Evolutionary conservation across 192 early-diverging fungal species (phyloP).

Genomic region (Backusella macrospora): DNA sequence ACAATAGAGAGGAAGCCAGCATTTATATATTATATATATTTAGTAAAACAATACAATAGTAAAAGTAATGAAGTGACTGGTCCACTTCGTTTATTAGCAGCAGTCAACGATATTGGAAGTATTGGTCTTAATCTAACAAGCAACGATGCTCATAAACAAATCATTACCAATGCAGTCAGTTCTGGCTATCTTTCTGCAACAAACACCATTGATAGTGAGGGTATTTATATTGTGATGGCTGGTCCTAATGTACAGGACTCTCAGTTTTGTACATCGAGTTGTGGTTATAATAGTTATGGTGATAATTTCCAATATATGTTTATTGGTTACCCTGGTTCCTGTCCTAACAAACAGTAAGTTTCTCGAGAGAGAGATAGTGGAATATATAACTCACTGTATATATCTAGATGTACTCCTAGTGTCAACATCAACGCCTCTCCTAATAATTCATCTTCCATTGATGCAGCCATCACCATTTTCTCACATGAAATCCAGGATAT

Average conservation of each 20-base stretch:
- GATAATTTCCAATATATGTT: slow-evolving; percentile 32
- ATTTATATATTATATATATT: neutral
- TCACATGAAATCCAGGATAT: slow-evolving; percentile 38
- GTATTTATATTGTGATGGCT: slow-evolving; percentile 33
- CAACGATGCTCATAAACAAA: slow-evolving; percentile 20
- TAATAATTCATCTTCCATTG: slow-evolving; percentile 27
- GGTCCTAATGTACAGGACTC: slow-evolving; percentile 30
- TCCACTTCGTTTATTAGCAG: slow-evolving; percentile 25
- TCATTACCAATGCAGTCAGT: slow-evolving; percentile 30
- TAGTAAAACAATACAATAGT: slow-evolving; percentile 18
- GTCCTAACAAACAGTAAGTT: slow-evolving; percentile 15
- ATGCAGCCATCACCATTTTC: slow-evolving; percentile 32
- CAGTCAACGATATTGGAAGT: slow-evolving; percentile 28
- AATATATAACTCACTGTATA: neutral
- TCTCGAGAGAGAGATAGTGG: neutral
- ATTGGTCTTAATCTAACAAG: slow-evolving; percentile 23
- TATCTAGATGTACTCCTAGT: slow-evolving; percentile 32
- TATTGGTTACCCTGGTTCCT: slow-evolving; percentile 34
- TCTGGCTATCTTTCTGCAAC: slow-evolving; percentile 26
- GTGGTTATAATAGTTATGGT: slow-evolving; percentile 30
- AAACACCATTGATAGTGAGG: slow-evolving; percentile 24
- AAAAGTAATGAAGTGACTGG: slow-evolving; percentile 23
- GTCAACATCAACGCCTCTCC: slow-evolving; percentile 26
- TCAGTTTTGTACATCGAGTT: slow-evolving; percentile 30
- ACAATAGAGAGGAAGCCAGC: too few species aligned